Percentiles rank a stretch among this genome's conserved stretches.
phyloP scores from a whole-genome alignment of 345 rosid genomes.

The Bretschneidera sinensis region DNA sequence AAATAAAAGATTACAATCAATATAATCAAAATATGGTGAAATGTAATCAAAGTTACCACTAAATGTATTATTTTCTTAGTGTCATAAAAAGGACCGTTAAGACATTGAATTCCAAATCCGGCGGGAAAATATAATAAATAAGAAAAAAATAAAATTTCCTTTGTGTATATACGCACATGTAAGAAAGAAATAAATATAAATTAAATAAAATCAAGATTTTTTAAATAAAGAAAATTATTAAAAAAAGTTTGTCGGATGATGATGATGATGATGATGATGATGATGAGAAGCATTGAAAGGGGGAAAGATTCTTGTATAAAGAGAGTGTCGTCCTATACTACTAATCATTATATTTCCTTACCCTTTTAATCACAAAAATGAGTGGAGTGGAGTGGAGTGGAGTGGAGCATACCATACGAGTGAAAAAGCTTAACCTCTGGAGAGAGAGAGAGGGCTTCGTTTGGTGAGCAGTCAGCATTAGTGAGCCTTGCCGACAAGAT shows the following conservation, averaged over 20 bases:
- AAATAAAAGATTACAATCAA: too few relatives aligned
- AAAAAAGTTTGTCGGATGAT: too few relatives aligned
- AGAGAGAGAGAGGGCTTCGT: constrained; percentile 19
- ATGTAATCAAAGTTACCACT: too few relatives aligned
- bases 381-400: constrained; percentile 41
- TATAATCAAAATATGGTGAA: too few relatives aligned
- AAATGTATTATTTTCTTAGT: too few relatives aligned
- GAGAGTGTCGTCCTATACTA: constrained; percentile 33
- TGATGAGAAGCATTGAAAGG: constrained; percentile 24
- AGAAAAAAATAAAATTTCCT: too few relatives aligned
- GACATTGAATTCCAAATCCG: too few relatives aligned
- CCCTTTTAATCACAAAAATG: constrained; percentile 12
- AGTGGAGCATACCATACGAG: constrained; percentile 20
- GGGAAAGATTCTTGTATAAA: constrained; percentile 46
- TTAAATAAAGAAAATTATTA: neutral
- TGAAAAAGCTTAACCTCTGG: neutral
- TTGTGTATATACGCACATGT: too few relatives aligned
- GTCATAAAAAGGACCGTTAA: too few relatives aligned
- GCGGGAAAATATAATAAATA: too few relatives aligned
- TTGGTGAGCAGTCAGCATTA: constrained; percentile 75
- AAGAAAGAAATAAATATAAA: too few relatives aligned
- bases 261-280: too few relatives aligned
- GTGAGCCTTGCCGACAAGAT: constrained; percentile 60
- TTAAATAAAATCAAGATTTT: neutral
- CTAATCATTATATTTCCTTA: constrained; percentile 42